Base-by-base conservation (phyloP, 1,139 yeast species). In the Diutina scorzettiae region DNA sequence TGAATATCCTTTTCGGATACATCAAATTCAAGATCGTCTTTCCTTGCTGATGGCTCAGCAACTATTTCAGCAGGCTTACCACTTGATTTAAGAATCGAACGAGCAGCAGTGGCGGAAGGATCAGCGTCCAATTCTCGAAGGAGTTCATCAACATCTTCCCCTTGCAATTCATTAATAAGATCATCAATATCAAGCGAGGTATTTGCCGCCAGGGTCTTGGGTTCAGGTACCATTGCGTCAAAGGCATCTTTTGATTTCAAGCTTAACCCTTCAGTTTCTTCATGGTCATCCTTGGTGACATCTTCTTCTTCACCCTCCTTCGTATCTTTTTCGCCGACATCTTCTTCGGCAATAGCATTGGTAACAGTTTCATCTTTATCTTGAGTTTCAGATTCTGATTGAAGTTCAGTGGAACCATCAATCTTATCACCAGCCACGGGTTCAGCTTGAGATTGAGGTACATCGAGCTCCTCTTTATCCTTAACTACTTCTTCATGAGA, bases 1-100 rank as follows among this genome's bases (percentile, higher is more conserved):
- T 70, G 65, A 41, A 69, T 53, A 45, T 69, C 75, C 49, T 65
- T 73, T 5, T 73, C 69, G 2, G 71, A 63, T 4, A 68, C 53
- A 41, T 65, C 66, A 27, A 64, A 56, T 40, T 54, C 60, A 19
- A 32, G 37, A 14, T 32, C 37, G 14, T 32, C 37, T 14, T 28
- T 21, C 6, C 12, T 21, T 32, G 21, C n/a, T 18, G 34, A 7
- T 20, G 37, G 25, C 6, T 32, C 9, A 9, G 21, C 12, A 12
- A 17, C 11, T 12, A 25, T n/a, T 27, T 14, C 21, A 21, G 37
- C 37, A 6, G 24, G 25, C n/a, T 20, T 4, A 3, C 21, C 21
- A 12, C 12, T 20, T 12, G 37, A 25, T 32, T 32, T 32, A 21
- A 32, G 37, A 14, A 32, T 32, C 7, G 37, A 32, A 6, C 37